phyloP scores from a whole-genome alignment of 2,329 filamentous ascomycete genomes.

The Aspergillus caelatus region DNA sequence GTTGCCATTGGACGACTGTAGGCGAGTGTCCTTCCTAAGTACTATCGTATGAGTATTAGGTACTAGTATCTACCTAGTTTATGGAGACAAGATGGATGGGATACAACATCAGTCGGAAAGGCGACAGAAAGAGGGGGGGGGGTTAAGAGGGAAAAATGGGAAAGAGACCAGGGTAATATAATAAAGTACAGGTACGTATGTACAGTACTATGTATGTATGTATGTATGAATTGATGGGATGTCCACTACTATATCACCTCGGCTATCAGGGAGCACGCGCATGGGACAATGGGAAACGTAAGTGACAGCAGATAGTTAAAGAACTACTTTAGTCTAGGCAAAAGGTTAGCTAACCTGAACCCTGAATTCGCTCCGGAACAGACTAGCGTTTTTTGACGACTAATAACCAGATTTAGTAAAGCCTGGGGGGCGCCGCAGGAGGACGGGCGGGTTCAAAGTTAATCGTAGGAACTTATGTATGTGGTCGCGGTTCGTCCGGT shows the following conservation, averaged over 20 bases:
- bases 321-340: neutral
- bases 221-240: neutral
- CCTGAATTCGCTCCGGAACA: neutral
- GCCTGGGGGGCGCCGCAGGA: neutral
- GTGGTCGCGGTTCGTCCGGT: conserved; percentile 2
- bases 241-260: conserved; percentile 1
- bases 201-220: neutral
- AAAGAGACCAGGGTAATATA: neutral
- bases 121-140: neutral
- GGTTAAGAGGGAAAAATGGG: neutral
- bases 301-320: conserved; percentile 1
- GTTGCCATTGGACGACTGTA: neutral
- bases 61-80: neutral
- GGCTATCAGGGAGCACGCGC: conserved; percentile 7
- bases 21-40: neutral
- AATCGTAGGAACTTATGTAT: conserved; percentile 4
- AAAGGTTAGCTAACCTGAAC: conserved; percentile 5
- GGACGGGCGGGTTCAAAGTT: conserved; percentile 4
- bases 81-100: neutral
- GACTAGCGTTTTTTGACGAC: neutral
- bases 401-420: neutral
- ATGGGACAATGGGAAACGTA: conserved; percentile 6
- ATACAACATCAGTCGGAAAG: neutral
- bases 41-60: neutral
- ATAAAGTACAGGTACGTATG: neutral